Base-by-base conservation (phyloP, 176 grass and related monocot species). In the Rhynchospora tenuis region DNA sequence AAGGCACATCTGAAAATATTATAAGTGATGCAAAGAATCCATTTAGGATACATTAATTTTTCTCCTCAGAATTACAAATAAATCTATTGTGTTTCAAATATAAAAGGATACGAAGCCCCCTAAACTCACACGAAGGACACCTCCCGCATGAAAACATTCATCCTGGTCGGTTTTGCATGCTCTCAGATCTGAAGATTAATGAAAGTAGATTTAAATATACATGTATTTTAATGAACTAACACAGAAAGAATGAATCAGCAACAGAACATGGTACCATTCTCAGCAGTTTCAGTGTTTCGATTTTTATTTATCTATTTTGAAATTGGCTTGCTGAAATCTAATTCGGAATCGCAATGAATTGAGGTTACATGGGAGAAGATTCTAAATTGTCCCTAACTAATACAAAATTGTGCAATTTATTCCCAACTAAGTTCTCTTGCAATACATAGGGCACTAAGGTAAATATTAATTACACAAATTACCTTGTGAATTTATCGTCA, bases 51-150 rank as follows among this genome's bases (percentile, higher is more conserved):
- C 52, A 1, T 26, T 2, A 17, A 56, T 22, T 71, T 23, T 61
- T n/a, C 5, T 3, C 44, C 14, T 76, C 3, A 2, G 29, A 55
- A 55, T 76, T 76, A 45, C 3, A 8, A 45, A 45, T 46, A n/a
- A 43, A 42, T 68, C 16, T 46, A 22, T 71, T 11, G 20, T 0
- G 0, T 52, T 22, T 47, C 50, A 50, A 16, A 2, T 2, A n/a
- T 26, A 13, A 76, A 77, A 63, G 90, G 95, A 98, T 98, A 98
- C 78, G 57, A 98, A 98, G 83, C 95, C 94, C 0, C 95, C 95
- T 61, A 98, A 81, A 86, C 92, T 98, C 73, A 98, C 89, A 15
- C 87, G 90, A 83, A 94, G 92, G 50, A 98, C 90, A 0, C 95
- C 95, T 55, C 70, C 90, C 45, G 92, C 85, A 11, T 90, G 87